phyloP scores from a whole-genome alignment of 768 basidiomycete genomes.

The Amyloporia xantha region DNA sequence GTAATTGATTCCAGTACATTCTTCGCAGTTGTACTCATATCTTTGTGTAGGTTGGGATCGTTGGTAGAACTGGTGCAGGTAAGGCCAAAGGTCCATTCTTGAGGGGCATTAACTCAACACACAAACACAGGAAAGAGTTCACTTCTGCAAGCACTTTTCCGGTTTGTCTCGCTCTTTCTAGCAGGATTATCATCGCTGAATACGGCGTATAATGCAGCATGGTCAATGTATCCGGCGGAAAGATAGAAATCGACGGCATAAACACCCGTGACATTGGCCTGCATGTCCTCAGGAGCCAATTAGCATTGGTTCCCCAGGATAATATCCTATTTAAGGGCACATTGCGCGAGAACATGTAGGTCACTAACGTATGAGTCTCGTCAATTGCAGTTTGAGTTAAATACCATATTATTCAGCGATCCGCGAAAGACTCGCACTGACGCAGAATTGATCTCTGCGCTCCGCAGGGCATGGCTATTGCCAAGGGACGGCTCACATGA shows the following conservation, averaged over 20 bases:
- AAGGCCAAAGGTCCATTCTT: too few relatives aligned
- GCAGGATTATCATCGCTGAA: neutral
- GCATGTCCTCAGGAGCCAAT: conserved; percentile 40
- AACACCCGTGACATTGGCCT: conserved; percentile 51
- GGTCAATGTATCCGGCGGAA: conserved; percentile 53
- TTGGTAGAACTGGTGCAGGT: conserved; percentile 42
- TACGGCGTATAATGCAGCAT: conserved; percentile 33
- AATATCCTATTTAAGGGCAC: conserved; percentile 77
- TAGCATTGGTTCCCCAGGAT: conserved; percentile 69
- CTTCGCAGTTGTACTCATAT: neutral
- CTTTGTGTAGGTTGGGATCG: conserved; percentile 34
- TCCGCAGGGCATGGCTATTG: conserved; percentile 56
- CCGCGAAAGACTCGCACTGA: conserved; percentile 40
- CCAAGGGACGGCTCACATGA: conserved; percentile 41
- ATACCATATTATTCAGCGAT: too few relatives aligned
- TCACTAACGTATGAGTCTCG: neutral
- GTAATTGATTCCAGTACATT: conserved; percentile 31
- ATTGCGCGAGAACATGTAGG: conserved; percentile 61
- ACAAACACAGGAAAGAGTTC: conserved; percentile 40
- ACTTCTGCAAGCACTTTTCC: conserved; percentile 48
- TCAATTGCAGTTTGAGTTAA: too few relatives aligned
- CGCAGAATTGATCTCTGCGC: conserved; percentile 47
- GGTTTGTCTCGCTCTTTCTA: conserved; percentile 25
- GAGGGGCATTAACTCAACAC: neutral
- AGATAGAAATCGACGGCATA: conserved; percentile 50